A percentile compares a stretch with the other conserved stretches of the same genome.
These are phyloP conservation scores for Cyclospora cayetanensis DNA, from an alignment of 169 alveolate species.

Conservation along the genomic window DNA sequence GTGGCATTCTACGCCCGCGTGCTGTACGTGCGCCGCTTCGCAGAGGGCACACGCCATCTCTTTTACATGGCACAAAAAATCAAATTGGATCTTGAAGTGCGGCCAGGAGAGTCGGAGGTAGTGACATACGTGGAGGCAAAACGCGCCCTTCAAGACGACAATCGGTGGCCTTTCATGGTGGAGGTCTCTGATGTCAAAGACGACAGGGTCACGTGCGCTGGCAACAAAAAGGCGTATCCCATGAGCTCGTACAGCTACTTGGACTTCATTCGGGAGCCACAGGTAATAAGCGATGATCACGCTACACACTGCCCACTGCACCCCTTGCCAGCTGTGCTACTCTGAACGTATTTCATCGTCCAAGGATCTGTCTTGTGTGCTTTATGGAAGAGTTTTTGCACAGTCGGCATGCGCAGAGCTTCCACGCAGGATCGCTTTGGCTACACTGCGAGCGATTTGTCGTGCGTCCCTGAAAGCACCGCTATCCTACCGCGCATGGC, in stretches of 20 bases:
- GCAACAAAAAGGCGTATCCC: conserved; percentile 74
- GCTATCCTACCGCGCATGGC: neutral
- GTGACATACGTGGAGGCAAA: conserved; percentile 80
- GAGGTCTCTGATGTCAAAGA: conserved; percentile 76
- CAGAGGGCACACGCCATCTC: conserved; percentile 78
- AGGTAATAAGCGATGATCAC: conserved; percentile 48
- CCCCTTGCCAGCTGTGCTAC: too few relatives aligned
- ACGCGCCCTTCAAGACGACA: conserved; percentile 66
- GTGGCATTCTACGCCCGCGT: conserved; percentile 45
- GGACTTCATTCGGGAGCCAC: conserved; percentile 79
- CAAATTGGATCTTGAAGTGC: conserved; percentile 75
- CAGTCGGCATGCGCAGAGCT: too few relatives aligned
- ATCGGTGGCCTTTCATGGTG: conserved; percentile 82
- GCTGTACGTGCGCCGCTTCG: conserved; percentile 66
- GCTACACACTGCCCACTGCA: too few relatives aligned
- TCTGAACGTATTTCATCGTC: too few relatives aligned
- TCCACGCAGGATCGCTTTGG: too few relatives aligned
- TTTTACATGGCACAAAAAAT: conserved; percentile 76
- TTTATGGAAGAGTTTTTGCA: neutral
- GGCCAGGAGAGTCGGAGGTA: conserved; percentile 78
- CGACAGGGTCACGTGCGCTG: conserved; percentile 77
- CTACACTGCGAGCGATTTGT: too few relatives aligned
- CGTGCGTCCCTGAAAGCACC: neutral
- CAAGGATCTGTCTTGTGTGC: too few relatives aligned
- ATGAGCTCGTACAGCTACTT: conserved; percentile 82